These are phyloP conservation scores for Paraconiothyrium brasiliense DNA, from an alignment of 2,329 filamentous ascomycete species.

Conservation along the genomic window DNA sequence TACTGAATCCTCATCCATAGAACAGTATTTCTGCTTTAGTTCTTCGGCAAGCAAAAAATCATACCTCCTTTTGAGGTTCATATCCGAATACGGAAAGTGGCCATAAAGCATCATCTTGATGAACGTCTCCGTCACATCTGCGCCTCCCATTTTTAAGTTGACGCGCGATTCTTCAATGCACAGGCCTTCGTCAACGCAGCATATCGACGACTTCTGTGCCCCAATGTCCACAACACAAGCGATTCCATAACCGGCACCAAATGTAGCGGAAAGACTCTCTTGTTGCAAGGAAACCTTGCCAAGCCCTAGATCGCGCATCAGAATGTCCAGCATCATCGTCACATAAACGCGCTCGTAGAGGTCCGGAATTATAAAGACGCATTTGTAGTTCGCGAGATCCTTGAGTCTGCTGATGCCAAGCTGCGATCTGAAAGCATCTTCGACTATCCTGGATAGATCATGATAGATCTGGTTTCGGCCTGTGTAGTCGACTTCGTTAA, in stretches of 20 bases:
- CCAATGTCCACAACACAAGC: conserved; percentile 96
- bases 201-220: conserved; percentile 96
- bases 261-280: conserved; percentile 92
- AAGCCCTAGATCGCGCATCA: conserved; percentile 90
- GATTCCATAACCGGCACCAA: conserved; percentile 92
- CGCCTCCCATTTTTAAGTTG: conserved; percentile 93
- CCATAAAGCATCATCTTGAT: conserved; percentile 98
- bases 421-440: conserved; percentile 86
- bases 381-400: conserved; percentile 90
- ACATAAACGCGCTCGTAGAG: conserved; percentile 96
- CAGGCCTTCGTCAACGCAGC: conserved; percentile 96
- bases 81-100: conserved; percentile 93
- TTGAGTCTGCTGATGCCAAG: conserved; percentile 79
- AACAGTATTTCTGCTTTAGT: conserved; percentile 91
- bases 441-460: conserved; percentile 86
- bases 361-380: conserved; percentile 96
- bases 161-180: conserved; percentile 93
- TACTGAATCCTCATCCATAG: conserved; percentile 88
- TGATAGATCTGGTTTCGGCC: conserved; percentile 82
- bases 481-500: conserved; percentile 89
- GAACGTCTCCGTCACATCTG: conserved; percentile 92
- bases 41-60: conserved; percentile 95
- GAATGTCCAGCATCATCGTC: conserved; percentile 81
- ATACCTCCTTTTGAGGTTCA: conserved; percentile 88
- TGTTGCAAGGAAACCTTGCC: conserved; percentile 92